phyloP scores from a whole-genome alignment of 305 asterid species.

The Fraxinus nigra region DNA sequence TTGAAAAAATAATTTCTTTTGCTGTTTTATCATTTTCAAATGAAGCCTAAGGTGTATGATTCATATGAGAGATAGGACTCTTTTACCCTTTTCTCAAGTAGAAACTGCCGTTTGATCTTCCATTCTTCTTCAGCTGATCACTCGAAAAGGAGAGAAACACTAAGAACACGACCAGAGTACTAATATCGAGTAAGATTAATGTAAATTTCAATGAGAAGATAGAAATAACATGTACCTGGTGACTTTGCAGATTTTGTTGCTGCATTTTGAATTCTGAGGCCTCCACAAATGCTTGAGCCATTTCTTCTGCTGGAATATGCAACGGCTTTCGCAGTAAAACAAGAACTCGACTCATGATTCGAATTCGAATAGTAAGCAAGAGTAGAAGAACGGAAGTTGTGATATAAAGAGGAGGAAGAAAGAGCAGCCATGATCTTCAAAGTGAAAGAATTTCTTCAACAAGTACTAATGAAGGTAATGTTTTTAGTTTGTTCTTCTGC shows the following conservation, averaged over 20 bases:
- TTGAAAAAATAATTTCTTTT: background rate
- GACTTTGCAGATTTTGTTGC: constrained; percentile 77
- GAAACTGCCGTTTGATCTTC: constrained; percentile 60
- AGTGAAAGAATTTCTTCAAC: background rate
- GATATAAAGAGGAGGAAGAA: constrained; percentile 37
- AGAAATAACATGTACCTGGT: constrained; percentile 29
- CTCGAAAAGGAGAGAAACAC: constrained; percentile 26
- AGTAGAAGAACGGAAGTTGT: constrained; percentile 34
- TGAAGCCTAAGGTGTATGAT: background rate
- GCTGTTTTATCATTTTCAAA: background rate
- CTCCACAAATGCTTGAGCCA: constrained; percentile 23
- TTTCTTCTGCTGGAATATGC: constrained; percentile 31
- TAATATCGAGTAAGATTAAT: background rate
- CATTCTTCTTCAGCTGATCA: constrained; percentile 89
- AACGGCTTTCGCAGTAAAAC: constrained; percentile 23
- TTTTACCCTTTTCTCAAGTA: constrained; percentile 69
- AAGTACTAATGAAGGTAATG: background rate
- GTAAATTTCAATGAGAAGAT: background rate
- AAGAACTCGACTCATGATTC: constrained; percentile 24
- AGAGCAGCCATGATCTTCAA: constrained; percentile 45
- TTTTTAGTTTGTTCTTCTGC: background rate
- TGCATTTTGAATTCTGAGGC: constrained; percentile 47
- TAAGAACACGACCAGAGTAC: constrained; percentile 7
- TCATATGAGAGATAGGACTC: background rate
- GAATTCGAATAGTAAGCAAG: constrained; percentile 27